Conservation (phyloP, 2,329 filamentous ascomycete genomes). For the Magnaporthiopsis incrustans region DNA sequence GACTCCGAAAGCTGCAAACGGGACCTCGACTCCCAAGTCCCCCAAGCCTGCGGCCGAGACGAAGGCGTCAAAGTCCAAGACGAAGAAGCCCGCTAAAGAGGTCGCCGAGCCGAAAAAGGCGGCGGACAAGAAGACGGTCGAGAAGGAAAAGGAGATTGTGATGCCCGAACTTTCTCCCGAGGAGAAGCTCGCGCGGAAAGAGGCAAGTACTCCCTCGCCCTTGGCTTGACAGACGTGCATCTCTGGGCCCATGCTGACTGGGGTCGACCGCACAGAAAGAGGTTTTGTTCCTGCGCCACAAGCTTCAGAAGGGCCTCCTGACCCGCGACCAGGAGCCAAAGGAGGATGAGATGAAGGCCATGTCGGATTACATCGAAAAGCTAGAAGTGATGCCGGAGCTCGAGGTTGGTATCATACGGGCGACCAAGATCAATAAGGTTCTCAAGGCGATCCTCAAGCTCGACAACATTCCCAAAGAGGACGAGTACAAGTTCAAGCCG, state of each 20-base stretch:
- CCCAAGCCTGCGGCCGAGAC: slow-evolving; percentile 41
- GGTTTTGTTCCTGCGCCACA: slow-evolving; percentile 89
- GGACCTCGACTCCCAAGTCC: slow-evolving; percentile 45
- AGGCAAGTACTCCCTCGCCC: slow-evolving; percentile 36
- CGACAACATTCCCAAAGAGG: slow-evolving; percentile 74
- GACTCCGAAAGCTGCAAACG: slow-evolving; percentile 63
- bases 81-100: slow-evolving; percentile 56
- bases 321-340: slow-evolving; percentile 78
- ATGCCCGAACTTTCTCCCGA: slow-evolving; percentile 51
- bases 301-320: slow-evolving; percentile 89
- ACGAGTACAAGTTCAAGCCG: slow-evolving; percentile 81
- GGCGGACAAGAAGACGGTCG: slow-evolving; percentile 46
- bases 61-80: slow-evolving; percentile 31
- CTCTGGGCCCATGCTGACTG: not conserved
- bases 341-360: slow-evolving; percentile 71
- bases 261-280: slow-evolving; percentile 43
- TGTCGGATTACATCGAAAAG: slow-evolving; percentile 71
- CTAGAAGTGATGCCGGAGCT: slow-evolving; percentile 74
- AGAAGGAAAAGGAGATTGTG: slow-evolving; percentile 30
- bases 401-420: slow-evolving; percentile 79
- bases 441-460: slow-evolving; percentile 91
- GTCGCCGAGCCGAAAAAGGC: slow-evolving; percentile 29
- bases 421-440: slow-evolving; percentile 98
- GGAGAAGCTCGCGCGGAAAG: slow-evolving; percentile 50
- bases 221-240: not conserved